Percentiles rank a stretch among this genome's conserved stretches.
phyloP scores from a whole-genome alignment of 2,329 filamentous ascomycete species.

The Apiospora aurea region DNA sequence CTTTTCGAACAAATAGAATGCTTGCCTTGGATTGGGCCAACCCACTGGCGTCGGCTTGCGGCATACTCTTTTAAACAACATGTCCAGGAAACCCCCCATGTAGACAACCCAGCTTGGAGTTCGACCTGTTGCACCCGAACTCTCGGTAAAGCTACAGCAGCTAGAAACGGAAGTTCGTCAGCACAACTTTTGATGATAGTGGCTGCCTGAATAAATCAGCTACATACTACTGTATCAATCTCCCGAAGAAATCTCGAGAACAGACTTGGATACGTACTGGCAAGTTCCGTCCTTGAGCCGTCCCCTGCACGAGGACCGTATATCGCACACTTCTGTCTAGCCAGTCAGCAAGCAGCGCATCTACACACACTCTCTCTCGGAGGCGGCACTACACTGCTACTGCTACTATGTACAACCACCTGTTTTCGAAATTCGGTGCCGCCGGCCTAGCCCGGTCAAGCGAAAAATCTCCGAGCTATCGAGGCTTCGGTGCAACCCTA shows the following conservation, averaged over 20 bases:
- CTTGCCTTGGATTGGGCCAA: background rate
- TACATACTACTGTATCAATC: background rate
- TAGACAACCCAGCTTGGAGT: background rate
- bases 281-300: background rate
- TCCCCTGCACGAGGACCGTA: background rate
- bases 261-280: conserved; percentile 1
- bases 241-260: background rate
- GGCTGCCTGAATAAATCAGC: conserved; percentile 3
- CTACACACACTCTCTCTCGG: too few relatives aligned
- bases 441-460: conserved; percentile 23
- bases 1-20: background rate
- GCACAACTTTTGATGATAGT: background rate
- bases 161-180: background rate
- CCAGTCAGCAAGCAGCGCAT: conserved; percentile 5
- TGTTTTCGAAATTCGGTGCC: conserved; percentile 20
- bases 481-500: conserved; percentile 21
- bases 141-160: conserved; percentile 13
- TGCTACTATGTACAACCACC: background rate
- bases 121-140: background rate
- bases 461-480: conserved; percentile 25
- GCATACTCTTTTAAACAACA: conserved; percentile 1
- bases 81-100: conserved; percentile 7
- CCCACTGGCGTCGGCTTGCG: conserved; percentile 14
- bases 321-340: background rate
- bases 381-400: background rate